Base-by-base conservation (phyloP, 2,329 filamentous ascomycete genomes). In the Stemphylium lycopersici region DNA sequence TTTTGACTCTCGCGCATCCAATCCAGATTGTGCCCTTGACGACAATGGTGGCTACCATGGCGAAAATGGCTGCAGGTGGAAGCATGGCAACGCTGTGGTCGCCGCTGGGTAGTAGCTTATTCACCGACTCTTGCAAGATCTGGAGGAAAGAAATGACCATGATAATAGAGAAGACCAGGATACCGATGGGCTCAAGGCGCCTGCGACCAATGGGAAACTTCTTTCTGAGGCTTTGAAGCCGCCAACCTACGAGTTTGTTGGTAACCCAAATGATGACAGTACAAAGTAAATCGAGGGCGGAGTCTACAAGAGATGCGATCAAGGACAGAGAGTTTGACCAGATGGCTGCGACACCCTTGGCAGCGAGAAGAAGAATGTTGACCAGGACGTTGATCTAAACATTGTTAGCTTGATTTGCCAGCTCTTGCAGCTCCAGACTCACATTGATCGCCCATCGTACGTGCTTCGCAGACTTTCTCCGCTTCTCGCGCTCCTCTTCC, bases 71-170 rank as follows among this genome's bases (percentile, higher is more conserved):
- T 3, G 83, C 76, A 0, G 78, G 65, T 0, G 82, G 80, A 2
- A 87, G 77, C 20, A 77, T 66, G 6, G 82, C 81, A 0, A 82
- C 79, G 16, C 75, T 72, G 54, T 81, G 79, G 12, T 81, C 69
- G 2, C 76, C 77, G n/a, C 71, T 70, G 0, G 83, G 84, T 31
- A 84, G 76, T 7, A 87, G 68, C 58, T 85, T 85, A 58, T 79
- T 68, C 1, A 86, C 78, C n/a, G 83, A 86, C 65, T 87, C 83
- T 63, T 87, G 76, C 6, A 85, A 72, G 39, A 88, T 84, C 62
- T 87, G 84, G 6, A 83, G 68, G 60, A 87, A 87, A 2, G 83
- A 85, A 3, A 86, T 81, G 42, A 87, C 79, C 84, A 87, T 87
- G 58, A 76, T 82, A 58, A 87, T 82, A 22, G 81, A 83, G 71